Conservation (phyloP, 108 stramenopile genomes). For the Nitzschia sp. region DNA sequence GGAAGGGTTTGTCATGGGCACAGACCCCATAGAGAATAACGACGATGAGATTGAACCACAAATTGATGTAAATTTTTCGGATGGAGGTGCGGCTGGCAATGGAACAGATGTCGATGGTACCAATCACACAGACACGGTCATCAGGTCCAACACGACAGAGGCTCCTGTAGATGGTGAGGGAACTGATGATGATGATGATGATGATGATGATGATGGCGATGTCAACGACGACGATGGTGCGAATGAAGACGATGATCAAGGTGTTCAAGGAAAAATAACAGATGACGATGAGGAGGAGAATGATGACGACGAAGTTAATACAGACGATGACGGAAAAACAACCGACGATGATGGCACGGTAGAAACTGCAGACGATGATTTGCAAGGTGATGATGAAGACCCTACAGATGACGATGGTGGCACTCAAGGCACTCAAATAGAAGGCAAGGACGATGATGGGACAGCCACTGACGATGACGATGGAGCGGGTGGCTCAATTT, state of each 20-base stretch:
- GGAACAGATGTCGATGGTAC: not conserved
- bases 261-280: not conserved
- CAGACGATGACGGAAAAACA: not conserved
- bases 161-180: not conserved
- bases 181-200: not conserved
- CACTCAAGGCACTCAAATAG: no score
- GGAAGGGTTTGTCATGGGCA: conserved; percentile 7
- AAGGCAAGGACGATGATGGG: no score
- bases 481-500: no score
- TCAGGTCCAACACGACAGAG: not conserved
- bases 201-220: conserved; percentile 5
- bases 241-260: conserved; percentile 1
- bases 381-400: not conserved
- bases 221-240: conserved; percentile 3
- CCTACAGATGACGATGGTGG: no score
- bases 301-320: not conserved
- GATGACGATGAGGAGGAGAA: not conserved
- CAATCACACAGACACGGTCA: not conserved
- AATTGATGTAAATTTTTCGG: not conserved
- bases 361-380: not conserved
- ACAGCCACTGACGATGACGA: no score
- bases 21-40: not conserved
- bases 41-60: not conserved
- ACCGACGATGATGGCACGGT: no score
- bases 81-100: not conserved